Evolutionary conservation across 192 early-diverging fungal genomes (phyloP), one percentile per base, ranked within the genome.

Genomic region (Coemansia sp.): DNA sequence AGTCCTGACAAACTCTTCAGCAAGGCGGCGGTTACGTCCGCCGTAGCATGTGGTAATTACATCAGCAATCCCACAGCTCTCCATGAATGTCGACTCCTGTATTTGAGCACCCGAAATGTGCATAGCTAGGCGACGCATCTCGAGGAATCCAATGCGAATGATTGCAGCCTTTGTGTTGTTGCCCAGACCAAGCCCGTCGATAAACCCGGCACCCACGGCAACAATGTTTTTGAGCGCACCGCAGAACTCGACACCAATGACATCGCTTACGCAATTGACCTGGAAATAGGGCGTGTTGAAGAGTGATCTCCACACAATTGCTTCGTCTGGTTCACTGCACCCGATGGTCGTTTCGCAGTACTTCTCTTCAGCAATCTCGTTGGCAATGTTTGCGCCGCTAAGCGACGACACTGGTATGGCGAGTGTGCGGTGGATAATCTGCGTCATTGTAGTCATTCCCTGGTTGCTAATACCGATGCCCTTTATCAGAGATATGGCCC

Each of bases 131-230:
- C 93, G 93, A 59, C 89, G 87, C 94, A 99, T 99, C 71, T 99
- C 97, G 66, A 94, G 84, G 53, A 98, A 81, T 33, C 97, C 97
- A 30, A 95, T 88, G 51, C 97, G 89, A 58, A 99, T 97, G 56
- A 99, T 93, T 9, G 97, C 95, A 1, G 97, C 97, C 83, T 99
- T 97, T 20, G 97, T 92, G 83, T 99, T 99, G 75, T 95, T 92
- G 39, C 95, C 97, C 34, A 89, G 79, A 7, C 92, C 91, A 58
- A 97, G 84, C 20, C 97, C 95, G 78, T 99, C 95, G 51, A 95
- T 88, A 59, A 97, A 85, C 53, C 97, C 97, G 34, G 94, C 97
- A 21, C 91, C 97, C 58, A 99, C 88, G 18, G 97, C 97, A n/a
- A 99, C 89, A 16, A 99, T 89, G 86, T 99, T 99, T 84, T 99